Evolutionary conservation across 1,139 yeast genomes (phyloP), one percentile per base, ranked within the genome.

Genomic region (Nadsonia commutata): DNA sequence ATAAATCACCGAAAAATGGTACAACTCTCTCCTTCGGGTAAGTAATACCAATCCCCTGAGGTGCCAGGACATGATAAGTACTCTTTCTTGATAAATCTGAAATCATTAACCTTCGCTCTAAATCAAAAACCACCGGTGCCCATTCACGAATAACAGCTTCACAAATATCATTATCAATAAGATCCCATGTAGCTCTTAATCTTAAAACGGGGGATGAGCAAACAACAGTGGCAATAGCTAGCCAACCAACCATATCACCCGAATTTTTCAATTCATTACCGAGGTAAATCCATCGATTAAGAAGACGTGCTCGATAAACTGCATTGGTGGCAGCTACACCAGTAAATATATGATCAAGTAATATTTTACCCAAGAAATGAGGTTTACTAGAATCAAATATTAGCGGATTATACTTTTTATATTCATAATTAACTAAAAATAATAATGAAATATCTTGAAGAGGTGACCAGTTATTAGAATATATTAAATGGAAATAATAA

Each of bases 161-260:
- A 44, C 84, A 64, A 42, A 75, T 69, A 36, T 73, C 74, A 16
- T 71, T 68, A 11, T 83, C 74, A 3, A 88, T 84, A 45, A 70
- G 66, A 8, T 80, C 67, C 98, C 98, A 90, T 2, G 86, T 72
- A 49, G 74, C 72, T 21, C 74, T 66, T 42, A 90, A 65, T 50
- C 98, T 71, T 46, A 88, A 64, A 2, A 88, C 71, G 0, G 96
- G 94, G 45, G 81, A 78, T 0, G 95, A 83, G 54, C 95, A 79
- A 2, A 88, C 70, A 1, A 82, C 72, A 1, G 93, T 78, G 1
- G 95, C 86, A 51, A 88, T 79, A 1, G 95, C 95, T 33, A 85
- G 65, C 97, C 97, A 90, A 23, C 94, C 80, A 0, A 88, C 88
- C 90, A 86, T 84, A 57, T 90, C 94, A 42, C 98, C 98, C 21